phyloP scores from a whole-genome alignment of 1,284 basidiomycete species.

The Pseudozyma hubeiensis region DNA sequence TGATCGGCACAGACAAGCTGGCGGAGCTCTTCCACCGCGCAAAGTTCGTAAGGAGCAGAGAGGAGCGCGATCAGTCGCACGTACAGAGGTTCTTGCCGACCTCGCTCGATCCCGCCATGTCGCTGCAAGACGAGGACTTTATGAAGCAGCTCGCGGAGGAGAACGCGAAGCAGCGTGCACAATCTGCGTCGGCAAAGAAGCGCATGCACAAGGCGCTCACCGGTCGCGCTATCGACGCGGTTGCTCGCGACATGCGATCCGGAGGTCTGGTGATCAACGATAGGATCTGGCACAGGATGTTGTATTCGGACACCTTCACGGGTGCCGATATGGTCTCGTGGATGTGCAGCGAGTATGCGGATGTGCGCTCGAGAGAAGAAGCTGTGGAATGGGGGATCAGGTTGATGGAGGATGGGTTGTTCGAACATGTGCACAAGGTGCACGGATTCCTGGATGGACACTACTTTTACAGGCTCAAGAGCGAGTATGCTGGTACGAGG shows the following conservation, averaged over 20 bases:
- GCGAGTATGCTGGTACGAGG: constrained; percentile 38
- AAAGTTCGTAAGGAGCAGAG: constrained; percentile 38
- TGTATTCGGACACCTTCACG: constrained; percentile 63
- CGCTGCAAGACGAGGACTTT: constrained; percentile 63
- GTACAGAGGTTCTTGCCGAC: constrained; percentile 65
- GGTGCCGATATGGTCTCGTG: constrained; percentile 66
- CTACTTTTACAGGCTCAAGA: constrained; percentile 62
- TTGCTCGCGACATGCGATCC: constrained; percentile 61
- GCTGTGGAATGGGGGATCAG: constrained; percentile 58
- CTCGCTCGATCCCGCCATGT: constrained; percentile 63
- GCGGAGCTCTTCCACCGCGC: constrained; percentile 79
- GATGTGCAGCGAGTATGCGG: constrained; percentile 61
- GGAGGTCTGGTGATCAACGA: constrained; percentile 63
- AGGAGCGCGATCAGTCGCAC: constrained; percentile 36
- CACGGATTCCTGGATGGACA: constrained; percentile 68
- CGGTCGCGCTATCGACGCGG: constrained; percentile 30
- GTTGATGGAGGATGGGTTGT: constrained; percentile 58
- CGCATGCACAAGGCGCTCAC: constrained; percentile 36
- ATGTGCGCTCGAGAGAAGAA: constrained; percentile 62
- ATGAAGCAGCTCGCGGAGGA: constrained; percentile 59
- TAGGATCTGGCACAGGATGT: constrained; percentile 64
- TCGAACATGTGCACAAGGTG: constrained; percentile 61
- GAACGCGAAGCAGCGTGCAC: constrained; percentile 43
- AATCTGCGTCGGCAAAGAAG: constrained; percentile 39
- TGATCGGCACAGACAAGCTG: constrained; percentile 90